Percentiles rank a stretch among this genome's conserved stretches.
Conservation (phyloP, 2,329 filamentous ascomycete genomes). For the Aspergillus fijiensis region DNA sequence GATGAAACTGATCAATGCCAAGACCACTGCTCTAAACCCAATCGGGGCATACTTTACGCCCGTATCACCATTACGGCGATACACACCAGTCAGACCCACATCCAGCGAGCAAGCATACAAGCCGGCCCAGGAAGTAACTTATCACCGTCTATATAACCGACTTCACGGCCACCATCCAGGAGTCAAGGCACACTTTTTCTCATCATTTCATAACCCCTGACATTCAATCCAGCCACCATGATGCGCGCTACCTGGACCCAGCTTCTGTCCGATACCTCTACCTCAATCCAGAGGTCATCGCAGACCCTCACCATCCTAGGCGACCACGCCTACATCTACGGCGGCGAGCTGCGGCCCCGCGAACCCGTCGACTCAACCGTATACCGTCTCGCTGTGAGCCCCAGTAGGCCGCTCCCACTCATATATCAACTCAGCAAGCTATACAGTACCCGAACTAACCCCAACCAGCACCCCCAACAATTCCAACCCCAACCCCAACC, state of each 20-base stretch:
- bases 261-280: constrained; percentile 21
- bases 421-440: too few relatives aligned
- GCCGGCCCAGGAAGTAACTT: too few relatives aligned
- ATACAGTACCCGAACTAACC: neutral
- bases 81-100: neutral
- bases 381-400: constrained; percentile 60
- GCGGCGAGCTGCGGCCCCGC: constrained; percentile 67
- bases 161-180: neutral
- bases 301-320: constrained; percentile 65
- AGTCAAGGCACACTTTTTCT: neutral
- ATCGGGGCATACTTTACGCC: neutral
- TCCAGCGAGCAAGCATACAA: neutral
- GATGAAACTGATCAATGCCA: neutral
- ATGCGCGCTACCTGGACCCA: constrained; percentile 22
- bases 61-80: neutral
- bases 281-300: constrained; percentile 60
- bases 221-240: constrained; percentile 1
- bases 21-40: neutral
- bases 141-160: too few relatives aligned
- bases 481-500: neutral
- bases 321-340: constrained; percentile 68
- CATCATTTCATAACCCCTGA: neutral
- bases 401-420: constrained; percentile 10
- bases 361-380: constrained; percentile 72
- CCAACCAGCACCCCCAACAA: constrained; percentile 31